Evolutionary conservation across 805 yeast genomes (phyloP).

Genomic region (Metschnikowia lachancei): DNA sequence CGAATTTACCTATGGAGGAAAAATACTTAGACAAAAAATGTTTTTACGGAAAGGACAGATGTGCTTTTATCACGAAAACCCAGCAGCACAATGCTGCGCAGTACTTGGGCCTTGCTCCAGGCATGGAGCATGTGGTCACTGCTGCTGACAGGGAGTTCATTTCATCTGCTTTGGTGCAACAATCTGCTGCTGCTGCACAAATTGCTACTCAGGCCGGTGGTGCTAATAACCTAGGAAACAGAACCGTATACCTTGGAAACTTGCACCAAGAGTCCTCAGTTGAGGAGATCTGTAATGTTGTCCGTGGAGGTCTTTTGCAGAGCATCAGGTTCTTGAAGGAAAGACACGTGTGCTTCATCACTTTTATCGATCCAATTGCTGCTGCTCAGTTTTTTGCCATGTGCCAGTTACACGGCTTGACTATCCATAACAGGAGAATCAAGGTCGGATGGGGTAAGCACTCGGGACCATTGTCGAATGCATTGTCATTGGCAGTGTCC

Average conservation of each 20-base stretch:
- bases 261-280: conserved; percentile 83
- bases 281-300: conserved; percentile 94
- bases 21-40: conserved; percentile 77
- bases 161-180: conserved; percentile 80
- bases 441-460: conserved; percentile 98
- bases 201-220: conserved; percentile 95
- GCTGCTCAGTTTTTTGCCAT: conserved; percentile 97
- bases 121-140: conserved; percentile 75
- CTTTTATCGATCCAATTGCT: conserved; percentile 94
- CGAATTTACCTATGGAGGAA: conserved; percentile 61
- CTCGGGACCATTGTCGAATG: conserved; percentile 85
- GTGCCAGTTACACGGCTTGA: conserved; percentile 85
- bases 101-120: conserved; percentile 86
- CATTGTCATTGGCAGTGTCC: conserved; percentile 83
- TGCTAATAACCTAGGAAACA: conserved; percentile 83
- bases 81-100: conserved; percentile 98
- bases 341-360: conserved; percentile 88
- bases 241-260: conserved; percentile 90
- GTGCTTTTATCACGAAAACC: conserved; percentile 90
- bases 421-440: conserved; percentile 80
- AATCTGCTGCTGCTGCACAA: conserved; percentile 96
- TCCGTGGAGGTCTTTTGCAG: conserved; percentile 91
- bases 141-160: conserved; percentile 63
- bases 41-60: conserved; percentile 90
- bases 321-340: conserved; percentile 76